Evolutionary conservation across 805 yeast species (phyloP), one percentile per base, ranked within the genome.

Genomic region (Schwanniomyces sp.): DNA sequence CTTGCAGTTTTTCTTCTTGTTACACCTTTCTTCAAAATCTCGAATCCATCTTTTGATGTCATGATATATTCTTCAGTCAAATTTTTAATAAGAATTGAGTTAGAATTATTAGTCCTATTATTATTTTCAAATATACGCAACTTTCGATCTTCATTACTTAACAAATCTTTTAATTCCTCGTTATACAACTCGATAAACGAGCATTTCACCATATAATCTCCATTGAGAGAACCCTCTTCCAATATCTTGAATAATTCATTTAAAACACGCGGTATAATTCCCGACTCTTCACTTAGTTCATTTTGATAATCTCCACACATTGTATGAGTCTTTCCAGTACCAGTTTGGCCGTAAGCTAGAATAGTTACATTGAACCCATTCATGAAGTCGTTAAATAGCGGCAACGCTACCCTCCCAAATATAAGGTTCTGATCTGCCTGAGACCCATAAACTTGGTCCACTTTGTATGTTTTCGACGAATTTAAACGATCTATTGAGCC

Each of bases 101-200:
- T 46, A 7, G 49, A 41, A n/a, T 27, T 16, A 54, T 42, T 44
- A 10, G 38, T 17, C 12, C 24, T 18, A 39, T 30, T 37, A 55
- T 60, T 56, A 51, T 53, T 60, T 51, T 71, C 81, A 50, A 65
- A 72, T 5, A 78, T 74, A 36, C 73, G 62, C 39, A 78, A 57
- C 32, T 68, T 64, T 12, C 47, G 51, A n/a, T 45, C 46, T 44
- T 81, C 87, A 28, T 77, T 76, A 28, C 74, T 71, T 44, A 91
- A 67, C 46, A 91, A 73, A 60, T 91, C 97, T 43, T 80, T 76
- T 42, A 91, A 70, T 56, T 89, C 96, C 63, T 91, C 97, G 58
- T 91, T 90, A 69, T 91, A 91, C 16, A 91, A 70, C 62, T 91
- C 97, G 45, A 90, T 77, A 62, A 86, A 91, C 0, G 96, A 87